These are phyloP conservation scores for Stephania yunnanensis DNA, from an alignment of 164 flowering plant genomes.

Conservation along the genomic window DNA sequence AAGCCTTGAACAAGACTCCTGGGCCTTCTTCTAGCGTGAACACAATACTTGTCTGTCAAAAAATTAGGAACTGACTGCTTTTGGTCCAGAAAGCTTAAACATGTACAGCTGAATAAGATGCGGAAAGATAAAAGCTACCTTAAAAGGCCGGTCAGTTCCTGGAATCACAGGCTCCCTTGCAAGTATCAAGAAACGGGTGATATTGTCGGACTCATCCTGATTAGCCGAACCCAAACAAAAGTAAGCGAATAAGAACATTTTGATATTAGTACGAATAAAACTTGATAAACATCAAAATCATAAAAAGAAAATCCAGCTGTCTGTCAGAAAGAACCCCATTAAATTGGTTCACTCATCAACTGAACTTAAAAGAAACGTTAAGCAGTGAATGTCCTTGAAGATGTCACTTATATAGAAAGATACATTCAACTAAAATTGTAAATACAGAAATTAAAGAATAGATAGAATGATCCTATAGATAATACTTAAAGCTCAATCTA, in stretches of 20 bases:
- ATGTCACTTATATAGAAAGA: not conserved
- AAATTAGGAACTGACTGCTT: not conserved
- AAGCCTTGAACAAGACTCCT: constrained; percentile 82
- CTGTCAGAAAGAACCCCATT: not conserved
- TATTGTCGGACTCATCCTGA: constrained; percentile 73
- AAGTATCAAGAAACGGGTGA: constrained; percentile 83
- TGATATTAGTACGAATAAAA: not conserved
- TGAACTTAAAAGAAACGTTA: not conserved
- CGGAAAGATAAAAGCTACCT: constrained; percentile 35
- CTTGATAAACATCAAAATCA: not conserved
- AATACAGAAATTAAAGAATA: not conserved
- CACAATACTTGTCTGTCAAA: constrained; percentile 77
- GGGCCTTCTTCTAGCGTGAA: constrained; percentile 97
- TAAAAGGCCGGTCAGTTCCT: constrained; percentile 54
- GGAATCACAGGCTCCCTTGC: constrained; percentile 92
- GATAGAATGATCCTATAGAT: not conserved
- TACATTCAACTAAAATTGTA: not conserved
- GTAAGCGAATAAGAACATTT: not conserved
- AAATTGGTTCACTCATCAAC: not conserved
- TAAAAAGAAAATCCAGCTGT: not conserved
- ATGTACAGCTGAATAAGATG: not conserved
- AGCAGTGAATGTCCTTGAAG: not conserved
- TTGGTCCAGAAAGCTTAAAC: not conserved
- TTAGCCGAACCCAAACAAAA: not conserved
- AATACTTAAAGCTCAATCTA: not conserved